Evolutionary conservation across 2,329 filamentous ascomycete species (phyloP), one percentile per base, ranked within the genome.

Genomic region (Sporothrix humicola): DNA sequence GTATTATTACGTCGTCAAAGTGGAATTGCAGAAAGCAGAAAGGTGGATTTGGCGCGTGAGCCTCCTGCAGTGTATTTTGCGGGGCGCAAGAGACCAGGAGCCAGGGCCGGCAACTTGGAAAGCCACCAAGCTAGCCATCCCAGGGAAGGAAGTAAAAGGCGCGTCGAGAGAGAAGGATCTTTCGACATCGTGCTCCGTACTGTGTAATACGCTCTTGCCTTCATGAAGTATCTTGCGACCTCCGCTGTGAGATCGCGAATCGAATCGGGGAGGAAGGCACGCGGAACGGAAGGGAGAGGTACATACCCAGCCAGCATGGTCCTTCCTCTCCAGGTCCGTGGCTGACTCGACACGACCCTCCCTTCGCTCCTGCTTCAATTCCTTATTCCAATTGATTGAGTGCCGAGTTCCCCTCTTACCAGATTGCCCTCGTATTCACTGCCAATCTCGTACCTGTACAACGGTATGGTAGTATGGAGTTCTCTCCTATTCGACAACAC

Each of bases 11-110:
- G 3, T 63, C 58, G 58, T 44, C 17, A n/a, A 63, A 3, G 15
- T 61, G 26, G 58, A 42, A 65, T 44, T 15, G 59, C 42, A 10
- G 31, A 65, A 63, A 12, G 59, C 42, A 10, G 31, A 63, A 44
- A 63, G 37, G 17, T 44, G 37, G 31, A n/a, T 63, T 44, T 63
- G 37, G 58, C 58, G 58, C n/a, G n/a, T 44, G 17, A 65, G n/a
- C 61, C 61, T 66, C 59, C 61, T 66, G 61, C n/a, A 66, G 63
- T 68, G 23, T 37, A 37, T 37, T 68, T 68, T 68, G 46, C 23
- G 65, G 59, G 46, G 63, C 46, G 23, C 46, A 52, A 8, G 65
- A 68, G 65, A 68, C 46, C 63, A 15, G 65, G 61, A 13, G 44
- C n/a, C 61, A 66, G 58, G 37, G 17, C 58, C 31, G 10, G 58